These are phyloP conservation scores for Nothophoma quercina DNA, from an alignment of 2,329 filamentous ascomycete species.

Conservation along the genomic window DNA sequence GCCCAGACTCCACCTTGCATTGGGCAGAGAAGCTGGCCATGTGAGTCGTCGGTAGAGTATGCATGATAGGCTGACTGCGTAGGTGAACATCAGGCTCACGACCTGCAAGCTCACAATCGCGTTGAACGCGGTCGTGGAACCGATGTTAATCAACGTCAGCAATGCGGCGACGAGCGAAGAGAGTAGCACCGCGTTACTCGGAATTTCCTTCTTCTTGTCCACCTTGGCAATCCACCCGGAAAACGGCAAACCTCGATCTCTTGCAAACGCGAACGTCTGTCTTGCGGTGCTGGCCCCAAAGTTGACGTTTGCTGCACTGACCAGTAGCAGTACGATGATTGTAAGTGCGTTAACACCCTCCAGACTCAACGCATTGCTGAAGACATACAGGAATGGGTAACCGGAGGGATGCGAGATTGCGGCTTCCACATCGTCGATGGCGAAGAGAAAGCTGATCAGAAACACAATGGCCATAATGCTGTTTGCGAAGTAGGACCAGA, in stretches of 20 bases:
- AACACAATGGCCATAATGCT: conserved; percentile 40
- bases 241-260: conserved; percentile 29
- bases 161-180: conserved; percentile 29
- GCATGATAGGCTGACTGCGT: conserved; percentile 33
- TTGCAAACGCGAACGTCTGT: conserved; percentile 36
- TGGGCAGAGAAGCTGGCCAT: conserved; percentile 20
- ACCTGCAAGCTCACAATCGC: conserved; percentile 44
- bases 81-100: conserved; percentile 35
- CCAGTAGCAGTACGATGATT: conserved; percentile 30
- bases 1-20: conserved; percentile 48
- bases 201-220: conserved; percentile 33
- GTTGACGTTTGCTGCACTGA: conserved; percentile 31
- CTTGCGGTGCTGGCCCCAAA: conserved; percentile 35
- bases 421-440: conserved; percentile 37
- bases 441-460: conserved; percentile 50
- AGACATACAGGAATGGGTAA: conserved; percentile 49
- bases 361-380: conserved; percentile 32
- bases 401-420: conserved; percentile 40
- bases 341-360: conserved; percentile 31
- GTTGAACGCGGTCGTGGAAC: conserved; percentile 49
- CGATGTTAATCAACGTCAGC: conserved; percentile 53
- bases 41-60: conserved; percentile 31
- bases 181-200: conserved; percentile 45
- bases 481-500: conserved; percentile 48
- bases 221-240: conserved; percentile 23